Conservation (phyloP, 495 filamentous ascomycete species). For the Chaetomium tenue region DNA sequence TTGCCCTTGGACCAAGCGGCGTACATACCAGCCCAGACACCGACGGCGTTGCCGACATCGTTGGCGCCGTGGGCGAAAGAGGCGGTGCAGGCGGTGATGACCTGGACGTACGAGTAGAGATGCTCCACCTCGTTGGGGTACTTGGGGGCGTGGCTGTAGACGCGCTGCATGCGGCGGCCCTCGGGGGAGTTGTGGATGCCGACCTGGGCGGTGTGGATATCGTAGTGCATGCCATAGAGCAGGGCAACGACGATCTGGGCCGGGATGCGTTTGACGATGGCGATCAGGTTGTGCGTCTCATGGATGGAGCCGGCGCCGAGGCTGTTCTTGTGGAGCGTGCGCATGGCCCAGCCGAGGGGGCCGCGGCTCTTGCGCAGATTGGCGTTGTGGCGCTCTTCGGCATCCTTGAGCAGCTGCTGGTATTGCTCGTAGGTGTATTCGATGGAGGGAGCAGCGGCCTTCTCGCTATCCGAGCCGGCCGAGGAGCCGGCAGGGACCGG, state of each 20-base stretch:
- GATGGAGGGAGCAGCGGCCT: slow-evolving; percentile 45
- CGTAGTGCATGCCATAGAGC: slow-evolving; percentile 69
- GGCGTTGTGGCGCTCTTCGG: slow-evolving; percentile 50
- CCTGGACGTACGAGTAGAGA: slow-evolving; percentile 71
- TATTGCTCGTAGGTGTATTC: slow-evolving; percentile 4
- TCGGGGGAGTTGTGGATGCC: slow-evolving; percentile 65
- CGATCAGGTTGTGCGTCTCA: slow-evolving; percentile 63
- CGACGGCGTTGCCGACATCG: slow-evolving; percentile 75
- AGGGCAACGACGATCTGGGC: slow-evolving; percentile 54
- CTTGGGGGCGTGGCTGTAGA: slow-evolving; percentile 60
- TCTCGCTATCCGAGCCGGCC: slow-evolving; percentile 51
- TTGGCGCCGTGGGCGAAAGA: slow-evolving; percentile 81
- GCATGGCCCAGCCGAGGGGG: slow-evolving; percentile 71
- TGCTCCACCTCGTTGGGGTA: slow-evolving; percentile 77
- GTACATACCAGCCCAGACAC: slow-evolving; percentile 71
- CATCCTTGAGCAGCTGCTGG: slow-evolving; percentile 28
- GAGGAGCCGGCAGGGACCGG: slow-evolving; percentile 12
- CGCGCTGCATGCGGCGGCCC: slow-evolving; percentile 57
- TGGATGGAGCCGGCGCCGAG: slow-evolving; percentile 66
- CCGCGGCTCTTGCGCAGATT: slow-evolving; percentile 57
- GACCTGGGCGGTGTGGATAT: slow-evolving; percentile 67
- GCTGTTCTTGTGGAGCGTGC: slow-evolving; percentile 64
- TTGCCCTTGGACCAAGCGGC: slow-evolving; percentile 57
- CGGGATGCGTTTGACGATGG: slow-evolving; percentile 57
- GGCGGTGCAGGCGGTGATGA: slow-evolving; percentile 69